Percentiles rank a stretch among this genome's conserved stretches.
Evolutionary conservation across 306 rosid species (phyloP).

Genomic region (Carpinus fangiana): DNA sequence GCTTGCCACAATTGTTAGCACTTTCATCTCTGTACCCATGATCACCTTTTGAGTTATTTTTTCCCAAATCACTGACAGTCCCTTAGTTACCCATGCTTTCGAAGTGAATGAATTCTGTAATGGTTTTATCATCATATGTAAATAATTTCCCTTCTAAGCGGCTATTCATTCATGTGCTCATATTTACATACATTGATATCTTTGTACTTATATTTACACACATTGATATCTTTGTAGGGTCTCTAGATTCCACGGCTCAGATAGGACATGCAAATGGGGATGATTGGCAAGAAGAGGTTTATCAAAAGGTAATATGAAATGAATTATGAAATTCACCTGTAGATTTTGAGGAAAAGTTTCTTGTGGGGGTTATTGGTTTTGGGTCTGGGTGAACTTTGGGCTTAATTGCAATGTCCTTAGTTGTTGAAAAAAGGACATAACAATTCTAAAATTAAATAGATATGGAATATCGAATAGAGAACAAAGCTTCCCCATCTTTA

Average conservation of each 20-base stretch:
- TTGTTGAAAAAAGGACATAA: too few species aligned
- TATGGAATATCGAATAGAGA: too few species aligned
- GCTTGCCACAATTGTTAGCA: not conserved
- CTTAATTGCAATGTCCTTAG: too few species aligned
- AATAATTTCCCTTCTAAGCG: not conserved
- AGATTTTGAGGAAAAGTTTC: not conserved
- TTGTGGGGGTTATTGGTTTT: not conserved
- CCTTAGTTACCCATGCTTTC: not conserved
- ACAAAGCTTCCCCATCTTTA: too few species aligned
- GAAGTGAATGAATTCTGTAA: not conserved
- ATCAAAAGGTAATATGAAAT: slow-evolving; percentile 25
- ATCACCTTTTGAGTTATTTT: not conserved
- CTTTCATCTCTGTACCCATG: not conserved
- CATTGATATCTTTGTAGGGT: slow-evolving; percentile 45
- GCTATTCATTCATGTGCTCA: slow-evolving; percentile 4
- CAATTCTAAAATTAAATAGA: too few species aligned
- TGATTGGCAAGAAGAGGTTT: too few species aligned
- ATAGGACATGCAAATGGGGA: too few species aligned
- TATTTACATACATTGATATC: slow-evolving; percentile 32
- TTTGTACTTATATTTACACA: slow-evolving; percentile 31
- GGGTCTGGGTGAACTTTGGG: not conserved
- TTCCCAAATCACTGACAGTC: not conserved
- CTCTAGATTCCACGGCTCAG: too few species aligned
- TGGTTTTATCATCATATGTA: not conserved
- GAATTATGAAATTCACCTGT: not conserved